Conservation (phyloP, 495 filamentous ascomycete genomes). For the Gamarada debralockiae region DNA sequence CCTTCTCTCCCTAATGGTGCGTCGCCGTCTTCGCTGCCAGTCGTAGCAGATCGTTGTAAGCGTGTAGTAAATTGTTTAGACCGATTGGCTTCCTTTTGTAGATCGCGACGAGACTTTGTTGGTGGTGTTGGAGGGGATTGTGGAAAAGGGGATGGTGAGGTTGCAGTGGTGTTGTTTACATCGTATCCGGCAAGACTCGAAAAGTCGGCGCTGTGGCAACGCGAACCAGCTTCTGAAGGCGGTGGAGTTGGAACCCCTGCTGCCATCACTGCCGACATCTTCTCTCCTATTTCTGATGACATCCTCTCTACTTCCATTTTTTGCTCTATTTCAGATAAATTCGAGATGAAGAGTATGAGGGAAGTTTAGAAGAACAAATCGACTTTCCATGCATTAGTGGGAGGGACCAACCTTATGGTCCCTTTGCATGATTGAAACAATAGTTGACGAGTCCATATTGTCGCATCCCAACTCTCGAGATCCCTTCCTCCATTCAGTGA, state of each 20-base stretch:
- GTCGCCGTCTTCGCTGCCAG: background rate
- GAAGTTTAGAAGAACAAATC: too few species aligned
- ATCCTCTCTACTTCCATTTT: background rate
- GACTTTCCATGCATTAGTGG: too few species aligned
- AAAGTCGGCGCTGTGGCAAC: background rate
- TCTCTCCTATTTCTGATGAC: too few species aligned
- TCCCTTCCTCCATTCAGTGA: constrained; percentile 8
- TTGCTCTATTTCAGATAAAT: background rate
- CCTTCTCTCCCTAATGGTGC: constrained; percentile 5
- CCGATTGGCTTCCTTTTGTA: constrained; percentile 18
- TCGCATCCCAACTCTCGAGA: too few species aligned
- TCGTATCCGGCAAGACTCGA: background rate
- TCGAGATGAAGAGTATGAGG: too few species aligned
- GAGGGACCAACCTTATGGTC: too few species aligned
- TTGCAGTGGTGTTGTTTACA: constrained; percentile 16
- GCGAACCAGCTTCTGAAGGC: constrained; percentile 3
- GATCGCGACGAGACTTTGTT: constrained; percentile 15
- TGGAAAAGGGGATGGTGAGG: background rate
- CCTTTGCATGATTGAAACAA: too few species aligned
- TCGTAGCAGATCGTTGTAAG: constrained; percentile 14
- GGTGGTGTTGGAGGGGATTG: constrained; percentile 13
- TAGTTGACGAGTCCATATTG: too few species aligned
- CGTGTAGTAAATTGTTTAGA: constrained; percentile 21
- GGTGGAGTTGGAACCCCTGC: constrained; percentile 1
- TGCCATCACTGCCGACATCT: background rate